These are phyloP conservation scores for Spinacia oleracea DNA, from an alignment of 179 eudicot genomes.

Conservation along the genomic window DNA sequence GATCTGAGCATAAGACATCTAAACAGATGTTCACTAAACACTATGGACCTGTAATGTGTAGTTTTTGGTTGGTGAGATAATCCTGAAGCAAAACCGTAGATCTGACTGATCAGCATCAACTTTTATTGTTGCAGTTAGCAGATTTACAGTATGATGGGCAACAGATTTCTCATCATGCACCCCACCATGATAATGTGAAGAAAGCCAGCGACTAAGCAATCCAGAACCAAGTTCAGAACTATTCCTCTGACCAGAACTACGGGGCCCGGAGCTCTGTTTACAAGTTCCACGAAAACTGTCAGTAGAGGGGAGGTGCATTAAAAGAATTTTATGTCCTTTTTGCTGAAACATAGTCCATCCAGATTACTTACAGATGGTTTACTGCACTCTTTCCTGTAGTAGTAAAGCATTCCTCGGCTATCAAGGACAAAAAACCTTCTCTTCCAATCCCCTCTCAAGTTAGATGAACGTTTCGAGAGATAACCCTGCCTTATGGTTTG, in stretches of 20 bases:
- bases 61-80: constrained; percentile 93
- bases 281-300: constrained; percentile 15
- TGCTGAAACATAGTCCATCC: background rate
- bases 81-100: constrained; percentile 95
- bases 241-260: constrained; percentile 87
- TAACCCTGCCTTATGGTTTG: constrained; percentile 98
- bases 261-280: constrained; percentile 72
- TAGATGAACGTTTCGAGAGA: constrained; percentile 96
- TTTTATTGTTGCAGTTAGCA: constrained; percentile 94
- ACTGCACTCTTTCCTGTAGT: constrained; percentile 80
- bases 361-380: constrained; percentile 86
- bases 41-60: constrained; percentile 87
- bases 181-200: constrained; percentile 97
- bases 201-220: constrained; percentile 95
- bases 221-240: constrained; percentile 99
- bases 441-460: constrained; percentile 98
- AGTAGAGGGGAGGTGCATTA: constrained; percentile 2
- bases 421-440: constrained; percentile 99
- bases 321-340: background rate
- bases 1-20: background rate
- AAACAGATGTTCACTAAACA: background rate
- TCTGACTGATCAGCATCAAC: constrained; percentile 98
- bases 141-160: constrained; percentile 92
- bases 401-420: constrained; percentile 96
- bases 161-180: constrained; percentile 96